Conservation (phyloP, 495 filamentous ascomycete species). For the Durotheca rogersii region DNA sequence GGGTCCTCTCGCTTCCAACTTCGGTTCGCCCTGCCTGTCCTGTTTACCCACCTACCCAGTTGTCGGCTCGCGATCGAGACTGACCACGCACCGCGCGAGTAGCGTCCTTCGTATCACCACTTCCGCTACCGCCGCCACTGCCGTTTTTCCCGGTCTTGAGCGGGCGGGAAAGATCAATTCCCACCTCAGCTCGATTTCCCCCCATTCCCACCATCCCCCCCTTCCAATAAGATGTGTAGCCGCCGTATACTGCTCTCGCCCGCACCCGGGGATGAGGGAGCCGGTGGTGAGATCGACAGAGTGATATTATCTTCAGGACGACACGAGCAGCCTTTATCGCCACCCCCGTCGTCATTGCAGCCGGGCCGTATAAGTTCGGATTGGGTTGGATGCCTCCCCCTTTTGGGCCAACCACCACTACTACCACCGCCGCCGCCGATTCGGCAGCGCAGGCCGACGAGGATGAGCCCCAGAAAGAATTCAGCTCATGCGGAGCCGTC, state of each 20-base stretch:
- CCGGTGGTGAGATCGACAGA: too few species aligned
- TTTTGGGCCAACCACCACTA: slow-evolving; percentile 15
- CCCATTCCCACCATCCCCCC: background rate
- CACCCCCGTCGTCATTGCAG: slow-evolving; percentile 16
- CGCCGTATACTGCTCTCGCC: slow-evolving; percentile 5
- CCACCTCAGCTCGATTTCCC: slow-evolving; percentile 16
- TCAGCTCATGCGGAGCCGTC: background rate
- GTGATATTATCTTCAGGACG: slow-evolving; percentile 11
- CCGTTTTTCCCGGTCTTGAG: slow-evolving; percentile 8
- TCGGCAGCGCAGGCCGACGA: slow-evolving; percentile 13
- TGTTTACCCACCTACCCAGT: background rate
- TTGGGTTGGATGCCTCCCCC: slow-evolving; percentile 13
- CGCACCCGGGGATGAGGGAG: too few species aligned
- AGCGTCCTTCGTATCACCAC: too few species aligned
- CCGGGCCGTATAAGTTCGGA: slow-evolving; percentile 13
- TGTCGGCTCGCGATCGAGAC: background rate
- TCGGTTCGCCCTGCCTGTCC: slow-evolving; percentile 3
- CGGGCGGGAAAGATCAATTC: slow-evolving; percentile 10
- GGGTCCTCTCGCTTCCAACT: slow-evolving; percentile 19
- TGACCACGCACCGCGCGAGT: background rate
- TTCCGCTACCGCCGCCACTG: too few species aligned
- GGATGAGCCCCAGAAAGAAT: slow-evolving; percentile 15
- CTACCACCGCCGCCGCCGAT: slow-evolving; percentile 18
- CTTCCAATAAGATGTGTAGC: slow-evolving; percentile 6
- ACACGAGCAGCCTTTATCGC: slow-evolving; percentile 18